A percentile compares a stretch with the other conserved stretches of the same genome.
Conservation (phyloP, 179 eudicot species). For the Actinidia polygama region DNA sequence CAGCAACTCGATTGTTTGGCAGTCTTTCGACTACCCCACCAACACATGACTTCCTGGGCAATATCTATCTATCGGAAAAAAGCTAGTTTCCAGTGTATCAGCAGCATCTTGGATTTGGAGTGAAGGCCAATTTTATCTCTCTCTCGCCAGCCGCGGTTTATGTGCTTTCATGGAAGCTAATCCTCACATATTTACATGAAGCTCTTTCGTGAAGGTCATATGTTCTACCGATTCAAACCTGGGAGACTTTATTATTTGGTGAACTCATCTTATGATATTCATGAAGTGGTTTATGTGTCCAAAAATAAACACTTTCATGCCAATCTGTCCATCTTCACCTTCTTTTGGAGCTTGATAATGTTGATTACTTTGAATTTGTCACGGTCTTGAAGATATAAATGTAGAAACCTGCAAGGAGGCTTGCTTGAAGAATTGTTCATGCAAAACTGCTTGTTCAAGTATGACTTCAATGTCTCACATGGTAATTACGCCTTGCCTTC, state of each 20-base stretch:
- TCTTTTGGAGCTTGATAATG: neutral
- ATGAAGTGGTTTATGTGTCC: neutral
- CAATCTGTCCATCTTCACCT: neutral
- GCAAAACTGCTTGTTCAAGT: neutral
- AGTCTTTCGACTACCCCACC: neutral
- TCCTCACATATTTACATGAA: neutral
- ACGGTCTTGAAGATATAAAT: neutral
- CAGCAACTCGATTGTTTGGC: neutral
- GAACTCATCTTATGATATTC: neutral
- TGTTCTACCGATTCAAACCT: neutral
- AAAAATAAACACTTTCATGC: neutral
- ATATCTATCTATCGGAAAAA: neutral
- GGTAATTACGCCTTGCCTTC: constrained; percentile 2
- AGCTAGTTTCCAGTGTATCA: neutral
- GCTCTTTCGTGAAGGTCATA: neutral
- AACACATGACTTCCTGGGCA: neutral
- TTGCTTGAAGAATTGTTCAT: constrained; percentile 16
- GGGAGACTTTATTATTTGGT: neutral
- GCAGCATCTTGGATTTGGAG: neutral
- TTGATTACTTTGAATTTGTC: neutral
- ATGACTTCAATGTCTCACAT: neutral
- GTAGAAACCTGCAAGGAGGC: neutral
- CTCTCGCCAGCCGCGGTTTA: neutral
- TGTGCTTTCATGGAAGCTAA: constrained; percentile 7
- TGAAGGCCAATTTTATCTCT: neutral